Percentiles rank a stretch among this genome's conserved stretches.
Evolutionary conservation across 495 filamentous ascomycete genomes (phyloP).

Genomic region (Xylaria longipes): DNA sequence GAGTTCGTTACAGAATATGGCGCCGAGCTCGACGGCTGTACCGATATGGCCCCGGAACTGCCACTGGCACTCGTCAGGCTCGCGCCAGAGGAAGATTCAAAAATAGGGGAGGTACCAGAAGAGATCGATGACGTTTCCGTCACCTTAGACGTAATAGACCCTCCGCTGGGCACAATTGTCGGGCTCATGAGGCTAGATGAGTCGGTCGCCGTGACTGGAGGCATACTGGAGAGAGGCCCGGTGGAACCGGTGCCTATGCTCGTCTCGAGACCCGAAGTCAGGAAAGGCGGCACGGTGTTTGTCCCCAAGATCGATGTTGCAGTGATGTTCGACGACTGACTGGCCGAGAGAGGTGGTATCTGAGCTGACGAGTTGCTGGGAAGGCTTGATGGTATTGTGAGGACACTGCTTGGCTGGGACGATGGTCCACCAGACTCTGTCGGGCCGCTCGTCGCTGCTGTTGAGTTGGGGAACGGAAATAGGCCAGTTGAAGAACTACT

Average conservation of each 20-base stretch:
- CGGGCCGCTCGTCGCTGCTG: background rate
- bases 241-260: slow-evolving; percentile 8
- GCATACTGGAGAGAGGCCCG: background rate
- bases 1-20: slow-evolving; percentile 29
- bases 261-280: slow-evolving; percentile 14
- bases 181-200: background rate
- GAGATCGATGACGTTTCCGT: slow-evolving; percentile 1
- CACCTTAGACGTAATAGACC: slow-evolving; percentile 1
- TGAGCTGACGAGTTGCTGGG: slow-evolving; percentile 6
- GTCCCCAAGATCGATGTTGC: background rate
- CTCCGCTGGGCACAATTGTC: background rate
- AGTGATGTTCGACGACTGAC: background rate
- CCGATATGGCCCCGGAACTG: slow-evolving; percentile 15
- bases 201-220: background rate
- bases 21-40: slow-evolving; percentile 18
- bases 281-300: background rate
- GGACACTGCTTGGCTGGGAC: slow-evolving; percentile 20
- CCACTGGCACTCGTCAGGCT: slow-evolving; percentile 15
- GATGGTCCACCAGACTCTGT: slow-evolving; percentile 13
- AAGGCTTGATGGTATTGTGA: background rate
- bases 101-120: slow-evolving; percentile 6
- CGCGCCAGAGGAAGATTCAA: slow-evolving; percentile 7
- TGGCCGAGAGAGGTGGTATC: background rate
- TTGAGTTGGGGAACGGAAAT: slow-evolving; percentile 11
- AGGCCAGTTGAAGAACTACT: slow-evolving; percentile 8